Evolutionary conservation across 495 filamentous ascomycete species (phyloP), one percentile per base, ranked within the genome.

Genomic region (Hyphodiscus hymeniophilus): DNA sequence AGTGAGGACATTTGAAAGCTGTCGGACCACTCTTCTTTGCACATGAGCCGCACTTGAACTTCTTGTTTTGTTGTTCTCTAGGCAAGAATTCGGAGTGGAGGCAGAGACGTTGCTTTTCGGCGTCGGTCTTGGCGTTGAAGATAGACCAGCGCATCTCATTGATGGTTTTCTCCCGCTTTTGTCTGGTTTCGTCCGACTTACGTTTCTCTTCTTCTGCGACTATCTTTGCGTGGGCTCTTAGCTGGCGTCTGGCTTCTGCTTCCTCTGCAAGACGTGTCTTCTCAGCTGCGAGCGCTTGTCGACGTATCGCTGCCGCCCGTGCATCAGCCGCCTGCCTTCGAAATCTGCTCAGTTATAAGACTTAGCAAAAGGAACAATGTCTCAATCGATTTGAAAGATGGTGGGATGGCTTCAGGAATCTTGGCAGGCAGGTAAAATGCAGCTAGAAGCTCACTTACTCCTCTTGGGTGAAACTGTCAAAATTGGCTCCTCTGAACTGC

Each of bases 41-140:
- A 34, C 61, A 64, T 3, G 41, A 34, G 5, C 30, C 47, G 39
- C 59, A 64, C 45, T 57, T 62, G 48, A 62, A 45, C 52, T 64
- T 64, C 50, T 54, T 45, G 4, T 21, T 21, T 30, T 55, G 55
- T 3, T 40, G 40, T 11, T 41, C 47, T 51, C 62, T 62, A 10
- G 38, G 13, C 40, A 59, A 64, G 31, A 56, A 59, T 3, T 42
- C 47, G 1, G 55, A 56, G 31, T 64, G 59, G 2, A 55, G 54
- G 45, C 61, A 64, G 12, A 34, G 32, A 0, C 18, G 2, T 3
- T 51, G 28, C 36, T 51, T 55, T 21, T 63, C 56, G 3, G 38
- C 45, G 3, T 40, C 21, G 23, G 51, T 63, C 7, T 7, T 10
- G 7, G 58, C 56, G 3, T 33, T 21, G 0, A 38, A 4, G 8